phyloP scores from a whole-genome alignment of 805 yeast genomes.

The Nakazawaea peltata region DNA sequence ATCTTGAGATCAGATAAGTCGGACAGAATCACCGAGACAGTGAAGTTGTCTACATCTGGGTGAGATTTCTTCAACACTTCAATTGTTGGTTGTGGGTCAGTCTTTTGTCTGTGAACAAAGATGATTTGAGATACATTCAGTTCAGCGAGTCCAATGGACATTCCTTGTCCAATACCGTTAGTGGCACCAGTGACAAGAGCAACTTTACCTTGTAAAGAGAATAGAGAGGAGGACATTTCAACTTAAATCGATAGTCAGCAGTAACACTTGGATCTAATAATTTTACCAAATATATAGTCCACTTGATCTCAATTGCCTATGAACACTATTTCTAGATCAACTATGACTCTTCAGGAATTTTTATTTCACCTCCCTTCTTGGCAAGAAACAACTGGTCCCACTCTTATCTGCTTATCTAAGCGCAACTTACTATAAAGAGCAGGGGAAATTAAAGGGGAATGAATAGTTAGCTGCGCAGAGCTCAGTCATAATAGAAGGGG shows the following conservation, averaged over 20 bases:
- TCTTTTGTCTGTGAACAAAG: constrained; percentile 30
- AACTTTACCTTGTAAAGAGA: constrained; percentile 31
- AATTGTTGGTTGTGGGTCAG: constrained; percentile 21
- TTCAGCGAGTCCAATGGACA: constrained; percentile 43
- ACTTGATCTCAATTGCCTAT: no score
- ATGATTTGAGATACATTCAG: constrained; percentile 35
- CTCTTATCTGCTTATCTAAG: no score
- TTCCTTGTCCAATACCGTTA: constrained; percentile 48
- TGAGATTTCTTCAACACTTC: constrained; percentile 16
- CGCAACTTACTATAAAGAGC: no score
- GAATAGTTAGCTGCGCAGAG: no score
- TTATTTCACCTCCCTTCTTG: background rate
- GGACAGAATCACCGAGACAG: constrained; percentile 17
- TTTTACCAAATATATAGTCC: no score
- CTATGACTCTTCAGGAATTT: background rate
- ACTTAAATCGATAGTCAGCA: no score
- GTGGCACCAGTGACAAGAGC: constrained; percentile 49
- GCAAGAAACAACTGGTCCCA: no score
- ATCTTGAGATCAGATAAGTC: constrained; percentile 21
- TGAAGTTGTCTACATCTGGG: constrained; percentile 19
- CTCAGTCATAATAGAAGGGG: no score
- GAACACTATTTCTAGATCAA: no score
- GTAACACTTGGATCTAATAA: no score
- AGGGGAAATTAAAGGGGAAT: no score
- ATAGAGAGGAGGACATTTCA: constrained; percentile 17